Base-by-base conservation (phyloP, 192 early-diverging fungal genomes). In the Martensiomyces pterosporus region DNA sequence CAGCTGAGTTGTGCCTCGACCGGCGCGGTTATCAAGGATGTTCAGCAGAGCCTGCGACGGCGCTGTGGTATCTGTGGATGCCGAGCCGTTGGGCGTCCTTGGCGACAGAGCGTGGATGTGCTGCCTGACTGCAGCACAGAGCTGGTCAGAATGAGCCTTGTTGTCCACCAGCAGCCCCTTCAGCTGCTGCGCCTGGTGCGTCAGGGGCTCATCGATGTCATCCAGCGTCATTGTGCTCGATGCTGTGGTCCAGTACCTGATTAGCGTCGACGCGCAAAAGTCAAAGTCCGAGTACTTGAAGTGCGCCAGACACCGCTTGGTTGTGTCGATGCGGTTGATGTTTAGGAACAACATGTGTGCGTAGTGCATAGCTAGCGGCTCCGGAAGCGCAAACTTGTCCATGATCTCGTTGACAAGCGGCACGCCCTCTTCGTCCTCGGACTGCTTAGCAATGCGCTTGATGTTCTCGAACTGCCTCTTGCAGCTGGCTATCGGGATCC, bases 391-490 rank as follows among this genome's bases (percentile, higher is more conserved):
- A 50, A 58, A 58, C 35, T 49, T 58, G 1, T 58, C 47, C 56
- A 58, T 58, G 13, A 58, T 58, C 41, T 61, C 59, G 19, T 53
- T 49, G 14, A 54, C 59, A 27, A 61, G 45, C 34, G 59, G 37
- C 21, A 61, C 51, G n/a, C 76, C 74, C 15, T 81, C 77, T 23
- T 57, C 49, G 58, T 85, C 83, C 35, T 84, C 80, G 0, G 78
- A 59, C 23, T 64, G 46, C 44, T 81, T 83, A 42, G 64, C 78
- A 21, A 85, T 76, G 29, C 83, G 49, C 57, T 78, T 82, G n/a
- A 83, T 39, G 48, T 85, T 85, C 25, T 85, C 83, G 72, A 85
- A 82, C 75, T 61, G 56, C 15, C 56, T 32, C 38, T 50, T 49
- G 21, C 56, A 58, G 26, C 56, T 58, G 13, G 56, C 39, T 9